Conservation (phyloP, 2,329 filamentous ascomycete genomes). For the Phyllosticta citribraziliensis region DNA sequence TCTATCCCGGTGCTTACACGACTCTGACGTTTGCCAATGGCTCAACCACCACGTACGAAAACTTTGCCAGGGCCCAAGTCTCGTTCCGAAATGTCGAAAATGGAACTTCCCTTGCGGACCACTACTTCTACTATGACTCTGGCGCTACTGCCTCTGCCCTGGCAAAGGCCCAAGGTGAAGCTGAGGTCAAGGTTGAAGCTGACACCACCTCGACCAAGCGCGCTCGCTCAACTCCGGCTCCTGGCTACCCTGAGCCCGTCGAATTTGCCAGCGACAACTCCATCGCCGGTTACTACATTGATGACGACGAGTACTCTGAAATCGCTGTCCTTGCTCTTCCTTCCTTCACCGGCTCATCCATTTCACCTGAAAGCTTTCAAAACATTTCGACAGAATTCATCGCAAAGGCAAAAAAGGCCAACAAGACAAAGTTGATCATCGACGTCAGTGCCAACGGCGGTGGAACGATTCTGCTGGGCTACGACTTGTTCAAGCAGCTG, state of each 20-base stretch:
- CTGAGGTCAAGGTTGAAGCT: slow-evolving; percentile 1
- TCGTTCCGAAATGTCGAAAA: slow-evolving; percentile 30
- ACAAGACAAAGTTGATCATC: slow-evolving; percentile 51
- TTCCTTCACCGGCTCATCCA: slow-evolving; percentile 27
- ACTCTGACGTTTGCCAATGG: slow-evolving; percentile 38
- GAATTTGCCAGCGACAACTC: slow-evolving; percentile 26
- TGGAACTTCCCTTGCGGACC: slow-evolving; percentile 30
- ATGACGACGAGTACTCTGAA: slow-evolving; percentile 34
- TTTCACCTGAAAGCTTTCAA: slow-evolving; percentile 29
- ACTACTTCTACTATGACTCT: slow-evolving; percentile 24
- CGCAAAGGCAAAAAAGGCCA: slow-evolving; percentile 34
- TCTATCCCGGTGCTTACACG: slow-evolving; percentile 35
- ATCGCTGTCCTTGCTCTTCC: slow-evolving; percentile 37
- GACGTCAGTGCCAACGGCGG: slow-evolving; percentile 51
- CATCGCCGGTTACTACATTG: slow-evolving; percentile 39
- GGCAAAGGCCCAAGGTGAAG: neutral
- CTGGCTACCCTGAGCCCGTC: slow-evolving; percentile 27
- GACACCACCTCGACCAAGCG: slow-evolving; percentile 15
- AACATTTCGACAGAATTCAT: slow-evolving; percentile 33
- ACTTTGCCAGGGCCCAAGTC: slow-evolving; percentile 34
- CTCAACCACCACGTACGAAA: slow-evolving; percentile 29
- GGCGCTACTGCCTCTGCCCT: neutral
- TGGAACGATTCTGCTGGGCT: slow-evolving; percentile 49
- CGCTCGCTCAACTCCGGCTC: slow-evolving; percentile 14
- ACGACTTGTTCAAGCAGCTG: slow-evolving; percentile 51